phyloP scores from a whole-genome alignment of 2,329 filamentous ascomycete species.

The Fusarium falciforme region DNA sequence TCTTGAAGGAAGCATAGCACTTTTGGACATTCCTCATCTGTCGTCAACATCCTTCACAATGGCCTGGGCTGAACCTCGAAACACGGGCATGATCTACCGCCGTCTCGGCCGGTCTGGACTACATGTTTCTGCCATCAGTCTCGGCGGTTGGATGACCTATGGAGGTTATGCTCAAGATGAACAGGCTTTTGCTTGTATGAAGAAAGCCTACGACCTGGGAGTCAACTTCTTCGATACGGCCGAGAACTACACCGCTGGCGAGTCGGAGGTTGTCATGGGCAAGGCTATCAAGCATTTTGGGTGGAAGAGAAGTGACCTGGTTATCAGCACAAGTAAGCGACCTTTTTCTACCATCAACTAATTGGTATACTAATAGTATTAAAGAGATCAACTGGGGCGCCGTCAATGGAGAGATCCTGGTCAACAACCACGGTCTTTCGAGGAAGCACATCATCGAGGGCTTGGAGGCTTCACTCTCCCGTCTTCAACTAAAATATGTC shows the following conservation, averaged over 20 bases:
- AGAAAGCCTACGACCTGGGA: slow-evolving; percentile 69
- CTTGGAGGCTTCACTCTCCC: slow-evolving; percentile 66
- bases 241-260: slow-evolving; percentile 69
- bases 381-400: slow-evolving; percentile 72
- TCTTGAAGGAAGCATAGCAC: neutral
- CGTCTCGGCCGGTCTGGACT: slow-evolving; percentile 65
- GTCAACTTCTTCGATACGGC: slow-evolving; percentile 74
- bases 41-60: slow-evolving; percentile 43
- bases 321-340: slow-evolving; percentile 65
- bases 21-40: neutral
- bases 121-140: slow-evolving; percentile 74
- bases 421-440: slow-evolving; percentile 75
- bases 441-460: slow-evolving; percentile 73
- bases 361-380: slow-evolving; percentile 1
- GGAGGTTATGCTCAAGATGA: slow-evolving; percentile 74
- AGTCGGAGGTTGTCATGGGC: slow-evolving; percentile 74
- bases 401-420: slow-evolving; percentile 68
- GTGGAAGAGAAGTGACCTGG: slow-evolving; percentile 71
- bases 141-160: slow-evolving; percentile 75
- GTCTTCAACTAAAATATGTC: slow-evolving; percentile 70
- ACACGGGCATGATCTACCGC: slow-evolving; percentile 58
- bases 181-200: slow-evolving; percentile 70
- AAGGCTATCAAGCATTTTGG: slow-evolving; percentile 69
- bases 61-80: slow-evolving; percentile 57
- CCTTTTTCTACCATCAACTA: accelerated